A percentile compares a stretch with the other conserved stretches of the same genome.
These are phyloP conservation scores for Carex parvula DNA, from an alignment of 176 grass and related monocot genomes.

Conservation along the genomic window DNA sequence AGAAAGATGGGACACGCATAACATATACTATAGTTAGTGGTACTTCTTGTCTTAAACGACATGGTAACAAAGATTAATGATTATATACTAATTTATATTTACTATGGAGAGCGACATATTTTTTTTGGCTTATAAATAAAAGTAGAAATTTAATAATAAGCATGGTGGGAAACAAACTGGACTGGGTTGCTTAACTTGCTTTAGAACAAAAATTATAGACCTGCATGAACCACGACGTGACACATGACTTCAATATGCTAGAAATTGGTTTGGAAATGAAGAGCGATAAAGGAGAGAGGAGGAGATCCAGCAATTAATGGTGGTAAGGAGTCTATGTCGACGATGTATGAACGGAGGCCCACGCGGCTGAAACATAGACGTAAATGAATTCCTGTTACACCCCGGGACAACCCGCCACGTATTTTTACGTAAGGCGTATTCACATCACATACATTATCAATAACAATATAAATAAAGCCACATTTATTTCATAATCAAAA, in stretches of 20 bases:
- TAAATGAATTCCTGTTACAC: slow-evolving; percentile 45
- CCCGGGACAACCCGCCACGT: too few relatives aligned
- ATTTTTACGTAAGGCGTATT: too few relatives aligned
- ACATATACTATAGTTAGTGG: too few relatives aligned
- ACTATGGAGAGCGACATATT: background rate
- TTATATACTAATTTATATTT: background rate
- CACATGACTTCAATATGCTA: too few relatives aligned
- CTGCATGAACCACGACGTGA: too few relatives aligned
- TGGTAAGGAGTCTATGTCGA: slow-evolving; percentile 55
- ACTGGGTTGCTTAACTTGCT: too few relatives aligned
- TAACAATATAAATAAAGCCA: too few relatives aligned
- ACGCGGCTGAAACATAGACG: slow-evolving; percentile 44
- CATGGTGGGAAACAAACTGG: background rate
- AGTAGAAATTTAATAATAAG: background rate
- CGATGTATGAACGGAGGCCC: slow-evolving; percentile 43
- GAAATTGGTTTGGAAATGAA: background rate
- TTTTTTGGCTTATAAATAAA: background rate
- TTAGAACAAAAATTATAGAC: too few relatives aligned
- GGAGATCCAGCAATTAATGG: slow-evolving; percentile 46
- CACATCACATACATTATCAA: too few relatives aligned
- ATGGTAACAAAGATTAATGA: background rate
- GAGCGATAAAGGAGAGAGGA: background rate
- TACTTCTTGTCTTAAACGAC: too few relatives aligned
- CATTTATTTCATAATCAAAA: too few relatives aligned
- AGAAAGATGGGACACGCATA: too few relatives aligned